Conservation (phyloP, 106 monocot species). For the Dendrobium catenatum region DNA sequence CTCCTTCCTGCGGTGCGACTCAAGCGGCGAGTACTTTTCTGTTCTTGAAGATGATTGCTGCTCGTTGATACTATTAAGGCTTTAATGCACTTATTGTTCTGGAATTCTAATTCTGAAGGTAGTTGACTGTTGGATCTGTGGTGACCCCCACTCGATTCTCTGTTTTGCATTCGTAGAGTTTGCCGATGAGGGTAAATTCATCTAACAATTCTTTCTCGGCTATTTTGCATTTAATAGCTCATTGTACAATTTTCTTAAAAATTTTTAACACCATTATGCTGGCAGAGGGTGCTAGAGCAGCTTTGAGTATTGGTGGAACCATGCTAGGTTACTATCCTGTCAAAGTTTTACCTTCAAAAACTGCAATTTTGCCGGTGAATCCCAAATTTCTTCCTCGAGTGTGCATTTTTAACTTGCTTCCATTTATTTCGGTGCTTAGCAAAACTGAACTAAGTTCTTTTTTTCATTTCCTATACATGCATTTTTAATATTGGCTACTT, state of each 20-base stretch:
- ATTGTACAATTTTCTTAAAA: neutral
- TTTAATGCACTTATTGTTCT: too few species aligned
- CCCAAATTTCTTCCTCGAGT: conserved; percentile 70
- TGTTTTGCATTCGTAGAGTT: conserved; percentile 59
- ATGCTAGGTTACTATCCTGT: conserved; percentile 53
- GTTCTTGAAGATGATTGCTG: too few species aligned
- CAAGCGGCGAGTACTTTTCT: too few species aligned
- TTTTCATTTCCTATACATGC: neutral
- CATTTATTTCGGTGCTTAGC: neutral
- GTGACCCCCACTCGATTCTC: conserved; percentile 46
- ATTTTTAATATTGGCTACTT: neutral
- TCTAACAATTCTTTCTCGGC: neutral
- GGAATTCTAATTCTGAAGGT: conserved; percentile 21
- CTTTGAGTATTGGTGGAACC: conserved; percentile 45
- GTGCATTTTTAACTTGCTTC: neutral
- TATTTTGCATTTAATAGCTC: neutral
- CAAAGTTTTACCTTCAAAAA: conserved; percentile 65
- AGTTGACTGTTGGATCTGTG: conserved; percentile 53
- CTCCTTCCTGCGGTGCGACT: too few species aligned
- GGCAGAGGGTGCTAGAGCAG: conserved; percentile 45
- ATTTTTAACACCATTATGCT: neutral
- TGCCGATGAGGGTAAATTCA: conserved; percentile 41
- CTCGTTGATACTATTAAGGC: too few species aligned
- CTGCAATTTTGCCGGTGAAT: conserved; percentile 72
- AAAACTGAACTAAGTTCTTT: too few species aligned